phyloP scores from a whole-genome alignment of 306 rosid genomes.

The Albizia julibrissin region DNA sequence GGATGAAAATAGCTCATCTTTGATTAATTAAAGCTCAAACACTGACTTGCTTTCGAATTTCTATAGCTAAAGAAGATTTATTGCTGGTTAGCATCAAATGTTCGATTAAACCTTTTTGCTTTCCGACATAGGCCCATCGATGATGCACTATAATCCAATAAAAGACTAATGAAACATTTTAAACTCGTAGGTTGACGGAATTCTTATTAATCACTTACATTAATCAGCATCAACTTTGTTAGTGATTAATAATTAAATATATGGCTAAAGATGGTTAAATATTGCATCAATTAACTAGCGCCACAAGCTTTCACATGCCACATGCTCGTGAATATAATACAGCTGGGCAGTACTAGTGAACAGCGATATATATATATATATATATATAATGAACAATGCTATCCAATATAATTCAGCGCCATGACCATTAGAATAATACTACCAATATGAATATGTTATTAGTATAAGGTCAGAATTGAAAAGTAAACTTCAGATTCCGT shows the following conservation, averaged over 20 bases:
- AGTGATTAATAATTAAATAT: not conserved
- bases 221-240: constrained; percentile 4
- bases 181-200: constrained; percentile 37
- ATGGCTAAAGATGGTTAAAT: constrained; percentile 23
- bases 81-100: constrained; percentile 28
- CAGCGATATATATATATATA: not conserved
- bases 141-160: constrained; percentile 41
- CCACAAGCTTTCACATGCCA: constrained; percentile 30
- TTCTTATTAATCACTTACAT: not conserved
- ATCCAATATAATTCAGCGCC: constrained; percentile 10
- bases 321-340: constrained; percentile 32
- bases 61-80: constrained; percentile 20
- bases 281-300: constrained; percentile 20
- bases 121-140: constrained; percentile 29
- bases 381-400: not conserved
- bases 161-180: constrained; percentile 4
- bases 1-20: not conserved
- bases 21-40: constrained; percentile 37
- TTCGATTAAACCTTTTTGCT: constrained; percentile 41
- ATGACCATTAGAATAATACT: not conserved
- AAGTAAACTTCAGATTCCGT: constrained; percentile 11
- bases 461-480: constrained; percentile 13
- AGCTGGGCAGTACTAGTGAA: not conserved
- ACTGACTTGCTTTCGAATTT: constrained; percentile 9
- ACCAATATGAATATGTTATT: constrained; percentile 1